These are phyloP conservation scores for Gossypium raimondii DNA, from an alignment of 345 rosid genomes.

Conservation along the genomic window DNA sequence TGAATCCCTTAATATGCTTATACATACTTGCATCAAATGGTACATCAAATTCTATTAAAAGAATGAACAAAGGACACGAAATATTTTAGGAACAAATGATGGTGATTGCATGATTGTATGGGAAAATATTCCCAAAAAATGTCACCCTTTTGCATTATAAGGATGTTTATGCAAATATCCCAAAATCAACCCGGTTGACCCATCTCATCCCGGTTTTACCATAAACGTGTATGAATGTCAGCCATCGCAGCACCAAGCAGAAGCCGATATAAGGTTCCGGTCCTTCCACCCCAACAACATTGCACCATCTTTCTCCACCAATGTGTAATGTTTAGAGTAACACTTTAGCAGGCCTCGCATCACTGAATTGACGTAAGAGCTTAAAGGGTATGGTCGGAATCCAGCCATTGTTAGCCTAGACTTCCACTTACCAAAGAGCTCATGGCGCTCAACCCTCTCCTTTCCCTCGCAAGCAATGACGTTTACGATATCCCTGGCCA, in stretches of 20 bases:
- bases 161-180: background rate
- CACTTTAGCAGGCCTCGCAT: conserved; percentile 42
- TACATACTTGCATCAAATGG: background rate
- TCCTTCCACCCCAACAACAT: conserved; percentile 68
- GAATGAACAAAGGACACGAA: background rate
- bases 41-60: background rate
- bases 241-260: conserved; percentile 53
- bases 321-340: conserved; percentile 48
- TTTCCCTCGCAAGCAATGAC: conserved; percentile 65
- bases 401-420: conserved; percentile 73
- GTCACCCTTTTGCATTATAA: background rate
- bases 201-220: background rate
- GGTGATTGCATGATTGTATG: background rate
- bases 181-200: background rate
- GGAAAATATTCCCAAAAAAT: background rate
- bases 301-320: conserved; percentile 58
- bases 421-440: conserved; percentile 70
- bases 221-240: background rate
- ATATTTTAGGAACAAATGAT: background rate
- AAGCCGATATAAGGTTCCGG: conserved; percentile 54
- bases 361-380: conserved; percentile 49
- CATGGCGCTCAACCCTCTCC: conserved; percentile 72
- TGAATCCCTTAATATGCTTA: background rate
- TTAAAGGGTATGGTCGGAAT: conserved; percentile 48
- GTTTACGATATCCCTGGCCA: conserved; percentile 66